Conservation (phyloP, 2,329 filamentous ascomycete genomes). For the Curvularia sp. region DNA sequence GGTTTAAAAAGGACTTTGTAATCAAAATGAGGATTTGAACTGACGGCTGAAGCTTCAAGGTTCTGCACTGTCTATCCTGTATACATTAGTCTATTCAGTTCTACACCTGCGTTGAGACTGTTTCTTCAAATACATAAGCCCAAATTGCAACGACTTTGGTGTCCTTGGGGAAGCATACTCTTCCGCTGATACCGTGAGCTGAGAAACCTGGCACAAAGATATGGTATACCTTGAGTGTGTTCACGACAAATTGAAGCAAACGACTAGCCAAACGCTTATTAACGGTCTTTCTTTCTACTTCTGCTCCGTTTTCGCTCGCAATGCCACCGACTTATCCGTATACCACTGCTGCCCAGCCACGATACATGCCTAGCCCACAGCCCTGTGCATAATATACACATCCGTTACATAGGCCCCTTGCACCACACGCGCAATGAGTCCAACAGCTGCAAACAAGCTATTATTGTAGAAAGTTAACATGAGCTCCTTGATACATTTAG, state of each 20-base stretch:
- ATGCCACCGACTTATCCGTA: neutral
- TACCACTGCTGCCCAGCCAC: neutral
- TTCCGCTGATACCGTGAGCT: no score
- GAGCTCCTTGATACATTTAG: neutral
- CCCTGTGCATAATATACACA: neutral
- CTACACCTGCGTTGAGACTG: rapidly evolving
- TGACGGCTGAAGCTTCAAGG: neutral
- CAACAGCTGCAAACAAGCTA: no score
- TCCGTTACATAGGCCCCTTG: neutral
- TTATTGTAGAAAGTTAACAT: no score
- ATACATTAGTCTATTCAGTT: neutral
- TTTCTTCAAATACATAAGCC: no score
- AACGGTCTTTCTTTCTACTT: neutral
- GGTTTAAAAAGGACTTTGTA: neutral
- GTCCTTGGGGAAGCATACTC: no score
- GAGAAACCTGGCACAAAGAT: no score
- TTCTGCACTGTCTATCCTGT: neutral
- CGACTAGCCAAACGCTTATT: no score
- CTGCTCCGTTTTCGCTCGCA: neutral
- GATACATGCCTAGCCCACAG: neutral
- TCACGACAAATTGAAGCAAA: no score
- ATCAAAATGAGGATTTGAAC: neutral
- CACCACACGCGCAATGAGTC: neutral
- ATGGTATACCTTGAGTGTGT: no score
- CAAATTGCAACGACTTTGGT: no score